Evolutionary conservation across 2,329 filamentous ascomycete species (phyloP).

Genomic region (Colletotrichum chrysophilum): DNA sequence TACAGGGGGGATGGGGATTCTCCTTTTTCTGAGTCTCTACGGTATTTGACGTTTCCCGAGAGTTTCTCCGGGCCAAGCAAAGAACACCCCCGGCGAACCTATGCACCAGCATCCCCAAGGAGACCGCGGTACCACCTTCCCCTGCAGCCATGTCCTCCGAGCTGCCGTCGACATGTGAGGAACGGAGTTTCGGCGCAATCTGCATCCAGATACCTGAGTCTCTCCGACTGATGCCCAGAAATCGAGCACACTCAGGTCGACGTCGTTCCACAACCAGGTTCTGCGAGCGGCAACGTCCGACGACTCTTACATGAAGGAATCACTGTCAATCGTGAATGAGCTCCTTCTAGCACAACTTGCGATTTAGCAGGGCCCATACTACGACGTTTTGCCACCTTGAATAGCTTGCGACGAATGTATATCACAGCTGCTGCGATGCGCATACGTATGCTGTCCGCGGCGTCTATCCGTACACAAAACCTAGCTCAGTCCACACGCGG

Average conservation of each 20-base stretch:
- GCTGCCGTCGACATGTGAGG: not conserved
- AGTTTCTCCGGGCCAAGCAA: conserved; percentile 10
- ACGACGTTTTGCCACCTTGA: not conserved
- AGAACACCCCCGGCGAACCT: not conserved
- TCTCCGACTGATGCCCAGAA: not conserved
- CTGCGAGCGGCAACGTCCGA: not conserved
- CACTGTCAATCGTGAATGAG: not conserved
- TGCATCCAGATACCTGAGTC: not conserved
- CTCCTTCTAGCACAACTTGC: not conserved
- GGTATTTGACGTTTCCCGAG: not conserved
- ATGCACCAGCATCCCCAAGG: not conserved
- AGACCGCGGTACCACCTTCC: not conserved
- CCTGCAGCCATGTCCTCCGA: not conserved
- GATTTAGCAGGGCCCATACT: not conserved
- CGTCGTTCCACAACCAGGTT: not conserved
- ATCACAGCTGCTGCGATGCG: not conserved
- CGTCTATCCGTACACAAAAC: not conserved
- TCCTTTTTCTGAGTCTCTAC: no score
- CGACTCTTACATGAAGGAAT: not conserved
- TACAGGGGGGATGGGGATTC: no score
- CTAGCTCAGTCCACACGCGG: not conserved
- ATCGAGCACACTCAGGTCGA: not conserved
- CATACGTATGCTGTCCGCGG: not conserved
- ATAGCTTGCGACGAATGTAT: not conserved
- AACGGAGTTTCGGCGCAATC: conserved; percentile 2